Base-by-base conservation (phyloP, 225 moss, liverwort and hornwort species). In the Pseudoscleropodium purum region DNA sequence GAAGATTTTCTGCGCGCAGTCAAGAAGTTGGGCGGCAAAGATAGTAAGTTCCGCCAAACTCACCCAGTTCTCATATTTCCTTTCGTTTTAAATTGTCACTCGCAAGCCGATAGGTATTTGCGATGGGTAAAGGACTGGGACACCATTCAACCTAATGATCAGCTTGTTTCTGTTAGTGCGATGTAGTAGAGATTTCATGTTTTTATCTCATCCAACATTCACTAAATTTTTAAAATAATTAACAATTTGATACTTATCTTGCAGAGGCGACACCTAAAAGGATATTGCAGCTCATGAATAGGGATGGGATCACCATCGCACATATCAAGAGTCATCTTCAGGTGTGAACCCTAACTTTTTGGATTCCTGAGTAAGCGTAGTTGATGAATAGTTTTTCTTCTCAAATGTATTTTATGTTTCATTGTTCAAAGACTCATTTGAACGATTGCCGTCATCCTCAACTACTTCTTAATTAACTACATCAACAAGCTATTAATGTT, bases 241-340 rank as follows among this genome's bases (percentile, higher is more conserved):
- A 43, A 36, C 45, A 61, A 61, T n/a, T 56, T 83, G 47, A 49
- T 78, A 15, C 16, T 82, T 79, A 9, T 79, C 83, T 73, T 81
- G 89, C 89, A 95, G 94, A 89, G 86, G 95, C 95, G 27, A 95
- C 95, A 24, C 95, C 95, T 18, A 95, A 95, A 90, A 88, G 90
- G 89, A 95, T 95, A 86, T 78, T 95, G 67, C 93, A 93, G 61
- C 90, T 82, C 73, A 95, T 95, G 95, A 78, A 93, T 59, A 92
- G 79, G 82, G 91, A 94, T 15, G 95, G 91, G 83, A 92, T 95
- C 87, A 95, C 95, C 52, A 94, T 95, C 66, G 94, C 95, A 3
- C 95, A 95, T 37, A 91, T 95, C 79, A 95, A 95, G 89, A 95
- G 95, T 79, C 95, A 95, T 81, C 92, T 95, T 83, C 95, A 92